Evolutionary conservation across 352 stramenopile genomes (phyloP).

Genomic region (Pythium brachiatum): DNA sequence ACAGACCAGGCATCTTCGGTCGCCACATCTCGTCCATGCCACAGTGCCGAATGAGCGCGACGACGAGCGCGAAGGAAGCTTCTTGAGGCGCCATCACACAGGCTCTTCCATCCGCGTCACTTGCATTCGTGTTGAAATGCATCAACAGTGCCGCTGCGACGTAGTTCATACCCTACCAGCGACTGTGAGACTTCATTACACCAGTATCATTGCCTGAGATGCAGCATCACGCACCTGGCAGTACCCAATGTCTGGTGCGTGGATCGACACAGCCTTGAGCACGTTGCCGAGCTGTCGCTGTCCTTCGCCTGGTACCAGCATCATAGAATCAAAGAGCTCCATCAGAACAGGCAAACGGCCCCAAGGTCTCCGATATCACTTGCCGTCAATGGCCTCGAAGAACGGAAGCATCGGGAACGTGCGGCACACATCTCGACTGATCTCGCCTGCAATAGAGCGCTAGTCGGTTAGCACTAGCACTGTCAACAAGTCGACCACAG

Average conservation of each 20-base stretch:
- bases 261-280: slow-evolving; percentile 58
- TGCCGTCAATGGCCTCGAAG: slow-evolving; percentile 39
- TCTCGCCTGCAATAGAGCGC: slow-evolving; percentile 44
- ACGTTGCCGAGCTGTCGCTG: slow-evolving; percentile 63
- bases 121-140: slow-evolving; percentile 33
- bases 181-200: background rate
- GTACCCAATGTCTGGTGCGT: slow-evolving; percentile 64
- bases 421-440: slow-evolving; percentile 64
- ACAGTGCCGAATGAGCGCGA: slow-evolving; percentile 49
- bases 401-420: slow-evolving; percentile 64
- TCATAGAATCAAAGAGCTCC: no score
- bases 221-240: slow-evolving; percentile 53
- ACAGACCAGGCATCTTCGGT: slow-evolving; percentile 75
- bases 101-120: background rate
- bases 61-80: slow-evolving; percentile 55
- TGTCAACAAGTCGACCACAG: no score
- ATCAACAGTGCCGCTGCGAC: slow-evolving; percentile 63
- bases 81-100: slow-evolving; percentile 35
- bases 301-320: slow-evolving; percentile 37
- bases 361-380: background rate
- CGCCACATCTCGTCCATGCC: slow-evolving; percentile 70
- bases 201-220: background rate
- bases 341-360: no score
- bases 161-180: slow-evolving; percentile 80
- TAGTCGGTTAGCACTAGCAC: no score